Conservation (phyloP, 495 filamentous ascomycete species). For the Annulohypoxylon bovei region DNA sequence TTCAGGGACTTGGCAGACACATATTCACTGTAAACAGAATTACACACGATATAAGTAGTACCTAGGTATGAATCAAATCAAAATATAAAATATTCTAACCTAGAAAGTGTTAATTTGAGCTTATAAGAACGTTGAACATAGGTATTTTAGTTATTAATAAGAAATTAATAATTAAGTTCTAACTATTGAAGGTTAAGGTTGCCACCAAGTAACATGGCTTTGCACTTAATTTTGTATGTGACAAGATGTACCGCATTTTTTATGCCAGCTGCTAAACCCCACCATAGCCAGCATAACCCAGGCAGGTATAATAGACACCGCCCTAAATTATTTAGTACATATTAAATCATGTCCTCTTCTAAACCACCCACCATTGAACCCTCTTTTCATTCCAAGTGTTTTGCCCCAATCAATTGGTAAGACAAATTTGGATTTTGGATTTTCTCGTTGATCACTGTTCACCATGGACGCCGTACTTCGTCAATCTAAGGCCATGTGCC, state of each 20-base stretch:
- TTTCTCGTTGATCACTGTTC: slow-evolving; percentile 23
- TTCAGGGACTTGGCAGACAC: background rate
- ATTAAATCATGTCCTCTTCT: slow-evolving; percentile 11
- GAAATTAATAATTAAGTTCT: too few species aligned
- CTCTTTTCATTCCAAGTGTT: slow-evolving; percentile 14
- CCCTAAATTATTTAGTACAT: slow-evolving; percentile 11
- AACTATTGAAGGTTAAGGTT: background rate
- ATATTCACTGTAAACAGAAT: too few species aligned
- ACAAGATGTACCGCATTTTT: background rate
- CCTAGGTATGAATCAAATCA: too few species aligned
- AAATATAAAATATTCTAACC: background rate
- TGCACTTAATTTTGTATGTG: background rate
- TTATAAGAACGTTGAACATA: background rate
- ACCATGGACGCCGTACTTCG: slow-evolving; percentile 92
- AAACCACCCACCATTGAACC: background rate
- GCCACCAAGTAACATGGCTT: background rate
- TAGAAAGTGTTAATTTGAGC: too few species aligned
- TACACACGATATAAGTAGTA: too few species aligned
- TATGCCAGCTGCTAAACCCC: background rate
- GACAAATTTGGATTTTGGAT: slow-evolving; percentile 6
- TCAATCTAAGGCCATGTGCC: slow-evolving; percentile 94
- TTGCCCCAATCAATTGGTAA: slow-evolving; percentile 18
- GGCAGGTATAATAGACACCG: slow-evolving; percentile 2
- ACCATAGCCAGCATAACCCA: background rate
- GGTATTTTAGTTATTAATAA: too few species aligned